Conservation (phyloP, 2,329 filamentous ascomycete genomes). For the Clonostachys solani region DNA sequence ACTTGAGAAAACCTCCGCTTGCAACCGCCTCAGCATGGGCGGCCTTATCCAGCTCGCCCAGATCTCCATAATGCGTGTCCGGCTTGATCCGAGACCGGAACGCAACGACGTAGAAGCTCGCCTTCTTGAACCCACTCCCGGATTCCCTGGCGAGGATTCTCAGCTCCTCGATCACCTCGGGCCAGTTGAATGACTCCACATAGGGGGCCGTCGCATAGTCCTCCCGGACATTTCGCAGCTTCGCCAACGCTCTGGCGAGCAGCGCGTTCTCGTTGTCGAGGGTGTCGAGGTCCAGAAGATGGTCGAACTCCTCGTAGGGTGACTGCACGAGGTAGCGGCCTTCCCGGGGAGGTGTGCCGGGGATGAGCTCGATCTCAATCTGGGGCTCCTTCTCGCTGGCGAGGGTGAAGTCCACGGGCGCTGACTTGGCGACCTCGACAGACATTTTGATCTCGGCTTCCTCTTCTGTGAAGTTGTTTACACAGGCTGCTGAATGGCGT, state of each 20-base stretch:
- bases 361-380: slow-evolving; percentile 4
- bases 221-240: slow-evolving; percentile 54
- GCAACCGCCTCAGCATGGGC: slow-evolving; percentile 77
- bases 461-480: neutral
- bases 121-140: slow-evolving; percentile 50
- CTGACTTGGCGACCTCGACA: neutral
- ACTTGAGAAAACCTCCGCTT: slow-evolving; percentile 80
- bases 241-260: slow-evolving; percentile 66
- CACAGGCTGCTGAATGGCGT: neutral
- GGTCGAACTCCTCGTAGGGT: slow-evolving; percentile 66
- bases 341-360: neutral
- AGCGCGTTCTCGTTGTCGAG: slow-evolving; percentile 64
- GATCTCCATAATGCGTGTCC: slow-evolving; percentile 60
- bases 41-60: slow-evolving; percentile 71
- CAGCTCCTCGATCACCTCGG: slow-evolving; percentile 54
- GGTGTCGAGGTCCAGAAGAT: slow-evolving; percentile 68
- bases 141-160: slow-evolving; percentile 40
- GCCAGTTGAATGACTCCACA: slow-evolving; percentile 73
- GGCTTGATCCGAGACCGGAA: slow-evolving; percentile 73
- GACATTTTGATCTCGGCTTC: neutral
- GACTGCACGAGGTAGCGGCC: slow-evolving; percentile 56
- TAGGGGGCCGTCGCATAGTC: slow-evolving; percentile 80
- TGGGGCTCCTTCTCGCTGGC: slow-evolving; percentile 14
- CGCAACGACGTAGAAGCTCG: slow-evolving; percentile 76
- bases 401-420: neutral